Conservation (phyloP, 495 filamentous ascomycete genomes). For the Friedmanniomyces simplex region DNA sequence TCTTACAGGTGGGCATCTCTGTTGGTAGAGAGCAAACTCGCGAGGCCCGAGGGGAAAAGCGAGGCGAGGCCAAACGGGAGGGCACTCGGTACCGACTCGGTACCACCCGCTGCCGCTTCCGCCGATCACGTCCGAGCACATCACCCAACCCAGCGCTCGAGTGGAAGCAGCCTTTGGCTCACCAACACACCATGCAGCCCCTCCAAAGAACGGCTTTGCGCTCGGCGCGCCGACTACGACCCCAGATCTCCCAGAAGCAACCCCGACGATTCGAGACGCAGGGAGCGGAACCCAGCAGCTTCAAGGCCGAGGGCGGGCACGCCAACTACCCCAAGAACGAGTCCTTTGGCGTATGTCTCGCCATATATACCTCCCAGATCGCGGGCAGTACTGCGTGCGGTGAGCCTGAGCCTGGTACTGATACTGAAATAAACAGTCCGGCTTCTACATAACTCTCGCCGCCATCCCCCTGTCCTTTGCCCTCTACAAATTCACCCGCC, state of each 20-base stretch:
- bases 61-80: too few relatives aligned
- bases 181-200: slow-evolving; percentile 26
- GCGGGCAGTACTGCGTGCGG: not conserved
- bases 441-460: slow-evolving; percentile 56
- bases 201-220: slow-evolving; percentile 27
- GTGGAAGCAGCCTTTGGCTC: slow-evolving; percentile 7
- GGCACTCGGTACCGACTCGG: too few relatives aligned
- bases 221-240: slow-evolving; percentile 24
- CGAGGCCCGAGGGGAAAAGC: too few relatives aligned
- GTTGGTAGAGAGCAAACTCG: too few relatives aligned
- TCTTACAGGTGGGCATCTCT: too few relatives aligned
- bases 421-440: slow-evolving; percentile 38
- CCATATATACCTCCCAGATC: slow-evolving; percentile 13
- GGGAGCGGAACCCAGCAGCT: not conserved
- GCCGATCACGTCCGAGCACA: not conserved
- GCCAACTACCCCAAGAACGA: slow-evolving; percentile 40
- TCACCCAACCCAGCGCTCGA: not conserved
- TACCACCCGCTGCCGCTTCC: too few relatives aligned
- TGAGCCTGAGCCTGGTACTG: too few relatives aligned
- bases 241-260: slow-evolving; percentile 21
- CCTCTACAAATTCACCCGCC: slow-evolving; percentile 45
- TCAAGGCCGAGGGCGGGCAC: slow-evolving; percentile 10
- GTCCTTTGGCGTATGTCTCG: slow-evolving; percentile 48
- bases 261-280: slow-evolving; percentile 26
- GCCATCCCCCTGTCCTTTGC: slow-evolving; percentile 45